Base-by-base conservation (phyloP, 2,329 filamentous ascomycete genomes). In the Ampelomyces quisqualis region DNA sequence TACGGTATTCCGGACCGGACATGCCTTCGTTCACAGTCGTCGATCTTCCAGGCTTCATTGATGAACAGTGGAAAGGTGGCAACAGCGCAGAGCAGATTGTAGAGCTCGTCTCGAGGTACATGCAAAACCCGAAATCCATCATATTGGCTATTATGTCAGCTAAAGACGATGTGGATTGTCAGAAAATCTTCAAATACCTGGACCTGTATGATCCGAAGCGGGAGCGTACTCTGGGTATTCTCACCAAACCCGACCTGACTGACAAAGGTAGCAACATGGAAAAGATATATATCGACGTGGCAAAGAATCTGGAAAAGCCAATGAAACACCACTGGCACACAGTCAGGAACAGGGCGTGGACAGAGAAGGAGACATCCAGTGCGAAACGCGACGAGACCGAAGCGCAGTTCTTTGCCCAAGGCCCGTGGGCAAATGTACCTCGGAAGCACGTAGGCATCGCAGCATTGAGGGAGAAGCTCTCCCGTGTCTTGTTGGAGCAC, bases 11-110 rank as follows among this genome's bases (percentile, higher is more conserved):
- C 21, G 67, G 64, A 6, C 62, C 58, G 10, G 50, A 64, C 21
- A 49, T 62, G 5, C 67, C 69, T 1, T 72, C 74, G 1, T 60
- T 81, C 7, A 80, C 74, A 0, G 62, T 81, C 1, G 77, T 81
- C 8, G 79, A 82, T 45, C 68, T 81, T 3, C 78, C 78, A 0
- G 77, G 78, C 1, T 62, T 83, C 7, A 77, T 81, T 36, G 70
- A 75, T 21, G 69, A 70, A 0, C 64, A 72, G n/a, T 74, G 68
- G n/a, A 71, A 72, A 24, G 60, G 72, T 1, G 63, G 61, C 3
- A 55, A 58, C 2, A 76, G 77, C 32, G 70, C 73, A 1, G 59
- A 70, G 2, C 45, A 74, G 1, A 74, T 83, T 5, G 48, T 65
- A 5, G 55, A 72, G 0, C 65, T 83, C 8, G 69, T 75, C 1